Base-by-base conservation (phyloP, 768 basidiomycete species). In the Suillus brevipes region DNA sequence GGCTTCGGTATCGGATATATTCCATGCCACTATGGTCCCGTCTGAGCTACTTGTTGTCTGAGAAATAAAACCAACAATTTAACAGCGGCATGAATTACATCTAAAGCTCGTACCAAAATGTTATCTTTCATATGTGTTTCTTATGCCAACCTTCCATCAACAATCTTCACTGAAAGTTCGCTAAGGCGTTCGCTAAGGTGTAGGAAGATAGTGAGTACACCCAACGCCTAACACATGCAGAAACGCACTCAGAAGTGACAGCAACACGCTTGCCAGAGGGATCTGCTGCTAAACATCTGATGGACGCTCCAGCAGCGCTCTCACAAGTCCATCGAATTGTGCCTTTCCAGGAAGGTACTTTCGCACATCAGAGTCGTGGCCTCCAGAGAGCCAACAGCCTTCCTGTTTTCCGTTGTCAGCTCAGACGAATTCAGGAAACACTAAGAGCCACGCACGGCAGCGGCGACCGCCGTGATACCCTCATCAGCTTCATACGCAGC, bases 21-120 rank as follows among this genome's bases (percentile, higher is more conserved):
- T 87, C 94, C 96, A 99, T 0, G 91, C 85, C 31, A 93, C 84
- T 40, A 99, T 86, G 63, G 87, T 87, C 0, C 97, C 97, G 71
- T 99, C 96, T 58, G 89, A 86, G 2, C 89, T 89, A 67, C 89
- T 91, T 16, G 92, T 89, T 3, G 91, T 88, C 96, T 98, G 64
- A 8, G 57, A 18, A 56, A 20, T 37, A 4, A n/a, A n/a, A 57
- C n/a, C 58, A 18, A 10, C 65, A 36, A 62, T 45, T 31, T 38
- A 25, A 38, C 37, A 66, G 25, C 45, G 37, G 23, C 50, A 60
- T 60, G n/a, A 0, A 67, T 9, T 14, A 4, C 25, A 52, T 60
- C 37, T 47, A n/a, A 59, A 16, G 62, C 23, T 81, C 88, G 45
- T 69, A 95, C 93, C 61, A 98, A 80, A 37, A 94, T 74, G 92